phyloP scores from a whole-genome alignment of 169 alveolate species.

The Plasmodium falciparum region DNA sequence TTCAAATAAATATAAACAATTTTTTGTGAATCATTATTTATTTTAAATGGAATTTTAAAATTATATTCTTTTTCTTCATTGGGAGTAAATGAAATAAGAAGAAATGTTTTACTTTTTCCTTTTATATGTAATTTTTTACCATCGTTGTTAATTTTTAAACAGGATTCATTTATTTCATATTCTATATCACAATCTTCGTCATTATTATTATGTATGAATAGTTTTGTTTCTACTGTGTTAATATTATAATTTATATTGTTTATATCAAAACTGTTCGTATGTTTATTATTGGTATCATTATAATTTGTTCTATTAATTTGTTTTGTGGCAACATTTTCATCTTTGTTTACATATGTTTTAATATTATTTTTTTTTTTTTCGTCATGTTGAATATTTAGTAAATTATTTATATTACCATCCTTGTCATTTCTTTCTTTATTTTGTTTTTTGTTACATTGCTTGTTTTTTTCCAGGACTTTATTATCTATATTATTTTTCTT shows the following conservation, averaged over 20 bases:
- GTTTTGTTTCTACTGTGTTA: conserved; percentile 28
- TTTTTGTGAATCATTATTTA: conserved; percentile 38
- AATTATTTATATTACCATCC: background rate
- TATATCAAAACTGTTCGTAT: background rate
- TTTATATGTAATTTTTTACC: conserved; percentile 34
- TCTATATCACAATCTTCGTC: conserved; percentile 69
- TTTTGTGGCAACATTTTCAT: conserved; percentile 5
- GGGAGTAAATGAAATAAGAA: conserved; percentile 45
- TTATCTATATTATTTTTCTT: background rate
- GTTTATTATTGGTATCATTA: background rate
- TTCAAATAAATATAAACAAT: conserved; percentile 20
- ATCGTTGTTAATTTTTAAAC: conserved; percentile 22
- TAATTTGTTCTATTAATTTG: background rate
- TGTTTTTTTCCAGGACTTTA: background rate
- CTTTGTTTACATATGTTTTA: background rate
- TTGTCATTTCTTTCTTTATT: conserved; percentile 4
- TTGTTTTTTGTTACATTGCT: conserved; percentile 23
- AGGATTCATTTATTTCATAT: conserved; percentile 52
- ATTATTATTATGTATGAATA: conserved; percentile 49
- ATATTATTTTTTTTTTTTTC: conserved; percentile 8
- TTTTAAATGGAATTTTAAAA: conserved; percentile 58
- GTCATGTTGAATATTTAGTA: background rate
- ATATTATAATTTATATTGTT: conserved; percentile 14
- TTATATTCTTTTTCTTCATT: conserved; percentile 58
- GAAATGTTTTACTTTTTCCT: conserved; percentile 21